Percentiles rank a stretch among this genome's conserved stretches.
phyloP scores from a whole-genome alignment of 257 asterid genomes.

The Fraxinus pennsylvanica region DNA sequence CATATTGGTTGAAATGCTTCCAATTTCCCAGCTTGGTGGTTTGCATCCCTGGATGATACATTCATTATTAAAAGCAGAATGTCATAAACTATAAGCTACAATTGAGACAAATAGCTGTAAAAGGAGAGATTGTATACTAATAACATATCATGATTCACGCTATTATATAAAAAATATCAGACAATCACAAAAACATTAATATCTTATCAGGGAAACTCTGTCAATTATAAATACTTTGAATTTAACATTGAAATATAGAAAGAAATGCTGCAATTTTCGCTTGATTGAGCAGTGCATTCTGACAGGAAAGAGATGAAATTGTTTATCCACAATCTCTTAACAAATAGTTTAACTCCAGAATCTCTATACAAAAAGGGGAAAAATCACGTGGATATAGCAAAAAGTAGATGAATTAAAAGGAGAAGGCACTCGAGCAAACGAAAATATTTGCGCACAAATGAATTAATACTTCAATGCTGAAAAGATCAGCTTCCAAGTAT shows the following conservation, averaged over 20 bases:
- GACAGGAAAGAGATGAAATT: background rate
- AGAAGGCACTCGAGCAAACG: background rate
- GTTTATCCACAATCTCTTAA: background rate
- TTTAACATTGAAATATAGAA: background rate
- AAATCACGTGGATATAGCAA: background rate
- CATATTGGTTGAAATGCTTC: constrained; percentile 32
- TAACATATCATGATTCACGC: background rate
- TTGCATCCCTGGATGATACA: constrained; percentile 1
- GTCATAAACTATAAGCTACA: background rate
- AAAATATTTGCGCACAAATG: background rate
- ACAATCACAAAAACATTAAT: background rate
- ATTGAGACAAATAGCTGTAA: background rate
- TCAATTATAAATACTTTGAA: background rate
- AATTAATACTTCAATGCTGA: background rate
- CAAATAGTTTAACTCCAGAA: background rate
- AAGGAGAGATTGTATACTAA: background rate
- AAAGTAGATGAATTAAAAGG: background rate
- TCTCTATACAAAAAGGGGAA: background rate
- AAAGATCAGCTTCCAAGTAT: background rate
- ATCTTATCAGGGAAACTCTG: background rate
- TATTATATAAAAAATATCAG: background rate
- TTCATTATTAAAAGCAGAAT: background rate
- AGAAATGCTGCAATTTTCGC: background rate
- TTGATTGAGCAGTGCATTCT: background rate
- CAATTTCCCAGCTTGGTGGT: constrained; percentile 23